phyloP scores from a whole-genome alignment of 2,329 filamentous ascomycete genomes.

The Monilinia laxa region DNA sequence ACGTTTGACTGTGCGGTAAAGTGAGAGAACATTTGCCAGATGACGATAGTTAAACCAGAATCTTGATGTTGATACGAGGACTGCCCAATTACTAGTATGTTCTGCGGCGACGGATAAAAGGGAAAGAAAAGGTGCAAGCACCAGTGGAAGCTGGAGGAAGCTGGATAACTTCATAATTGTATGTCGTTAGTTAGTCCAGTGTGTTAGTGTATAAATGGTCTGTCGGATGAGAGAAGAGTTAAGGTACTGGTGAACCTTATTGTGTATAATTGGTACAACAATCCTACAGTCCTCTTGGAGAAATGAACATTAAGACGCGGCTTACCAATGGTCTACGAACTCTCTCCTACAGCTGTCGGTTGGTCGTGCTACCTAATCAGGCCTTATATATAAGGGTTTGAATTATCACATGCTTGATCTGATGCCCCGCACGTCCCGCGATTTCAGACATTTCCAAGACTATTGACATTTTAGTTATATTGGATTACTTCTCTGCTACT shows the following conservation, averaged over 20 bases:
- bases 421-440: slow-evolving; percentile 10
- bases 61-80: slow-evolving; percentile 95
- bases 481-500: background rate
- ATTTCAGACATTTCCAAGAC: slow-evolving; percentile 2
- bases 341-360: no score
- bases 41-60: slow-evolving; percentile 99
- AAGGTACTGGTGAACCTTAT: no score
- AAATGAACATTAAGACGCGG: no score
- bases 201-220: no score
- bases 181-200: background rate
- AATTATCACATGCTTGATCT: background rate
- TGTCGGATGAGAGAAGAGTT: background rate
- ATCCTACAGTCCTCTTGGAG: no score
- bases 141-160: slow-evolving; percentile 44
- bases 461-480: background rate
- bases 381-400: background rate
- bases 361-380: no score
- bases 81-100: slow-evolving; percentile 98
- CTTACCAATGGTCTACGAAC: no score
- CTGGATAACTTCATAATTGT: slow-evolving; percentile 52
- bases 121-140: slow-evolving; percentile 50
- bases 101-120: slow-evolving; percentile 52
- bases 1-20: slow-evolving; percentile 97
- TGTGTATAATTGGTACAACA: no score
- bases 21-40: slow-evolving; percentile 92